Conservation (phyloP, 306 rosid species). For the Sphenostylis stenocarpa region DNA sequence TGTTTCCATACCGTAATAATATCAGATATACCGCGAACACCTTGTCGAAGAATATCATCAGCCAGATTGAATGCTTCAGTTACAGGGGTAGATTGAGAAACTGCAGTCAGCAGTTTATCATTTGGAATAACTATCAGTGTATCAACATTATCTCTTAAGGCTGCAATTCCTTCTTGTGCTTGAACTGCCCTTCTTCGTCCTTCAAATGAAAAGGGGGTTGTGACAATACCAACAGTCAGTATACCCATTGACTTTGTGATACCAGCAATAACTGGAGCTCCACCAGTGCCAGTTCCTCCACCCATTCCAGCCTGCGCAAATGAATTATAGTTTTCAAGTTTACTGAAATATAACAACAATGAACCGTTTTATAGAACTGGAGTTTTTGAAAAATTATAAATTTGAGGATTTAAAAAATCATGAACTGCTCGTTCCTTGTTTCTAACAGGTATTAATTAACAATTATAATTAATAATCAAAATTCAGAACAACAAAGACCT, state of each 20-base stretch:
- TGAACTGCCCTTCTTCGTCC: conserved; percentile 98
- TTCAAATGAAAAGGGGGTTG: conserved; percentile 97
- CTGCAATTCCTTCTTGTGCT: conserved; percentile 99
- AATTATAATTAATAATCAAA: background rate
- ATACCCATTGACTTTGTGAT: conserved; percentile 96
- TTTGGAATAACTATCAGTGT: conserved; percentile 97
- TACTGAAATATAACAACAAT: conserved; percentile 20
- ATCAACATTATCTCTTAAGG: conserved; percentile 94
- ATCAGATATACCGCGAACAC: conserved; percentile 99
- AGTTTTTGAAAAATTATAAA: conserved; percentile 2
- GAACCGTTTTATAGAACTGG: conserved; percentile 10
- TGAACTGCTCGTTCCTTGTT: background rate
- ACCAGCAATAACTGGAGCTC: conserved; percentile 96
- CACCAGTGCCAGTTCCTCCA: conserved; percentile 99
- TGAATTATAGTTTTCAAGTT: conserved; percentile 25
- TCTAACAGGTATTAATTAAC: background rate
- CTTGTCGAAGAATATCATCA: conserved; percentile 98
- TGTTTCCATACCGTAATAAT: conserved; percentile 82
- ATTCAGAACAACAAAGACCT: background rate
- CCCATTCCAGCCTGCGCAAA: conserved; percentile 96
- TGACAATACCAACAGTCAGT: conserved; percentile 95
- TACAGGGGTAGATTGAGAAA: conserved; percentile 93
- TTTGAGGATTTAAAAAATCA: conserved; percentile 13
- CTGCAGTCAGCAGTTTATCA: conserved; percentile 95
- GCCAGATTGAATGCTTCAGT: conserved; percentile 98